Evolutionary conservation across 495 filamentous ascomycete species (phyloP).

Genomic region (Xylaria acuta): DNA sequence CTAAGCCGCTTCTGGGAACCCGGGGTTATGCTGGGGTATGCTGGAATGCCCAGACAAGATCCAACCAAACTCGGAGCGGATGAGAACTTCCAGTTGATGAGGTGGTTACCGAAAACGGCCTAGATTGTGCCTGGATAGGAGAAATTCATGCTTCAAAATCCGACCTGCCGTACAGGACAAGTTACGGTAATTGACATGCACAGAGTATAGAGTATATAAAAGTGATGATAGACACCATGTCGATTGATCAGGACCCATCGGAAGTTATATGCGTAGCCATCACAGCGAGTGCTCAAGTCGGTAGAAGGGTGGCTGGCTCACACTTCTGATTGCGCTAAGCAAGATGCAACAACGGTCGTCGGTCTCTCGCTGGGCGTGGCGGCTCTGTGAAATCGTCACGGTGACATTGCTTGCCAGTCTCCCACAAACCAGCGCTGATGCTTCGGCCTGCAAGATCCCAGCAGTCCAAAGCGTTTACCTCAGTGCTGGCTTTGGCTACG

Average conservation of each 20-base stretch:
- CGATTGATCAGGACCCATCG: background rate
- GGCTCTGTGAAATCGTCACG: background rate
- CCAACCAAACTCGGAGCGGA: background rate
- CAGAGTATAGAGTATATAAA: background rate
- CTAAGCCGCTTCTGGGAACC: background rate
- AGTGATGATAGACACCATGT: background rate
- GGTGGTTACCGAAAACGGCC: background rate
- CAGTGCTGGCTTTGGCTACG: conserved; percentile 37
- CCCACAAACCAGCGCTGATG: conserved; percentile 25
- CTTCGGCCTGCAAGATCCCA: conserved; percentile 36
- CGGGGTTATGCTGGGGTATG: background rate
- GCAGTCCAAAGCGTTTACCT: conserved; percentile 33
- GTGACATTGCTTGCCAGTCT: background rate
- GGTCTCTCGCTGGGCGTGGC: background rate
- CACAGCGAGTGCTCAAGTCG: background rate
- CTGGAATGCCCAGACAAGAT: background rate
- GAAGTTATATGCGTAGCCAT: background rate
- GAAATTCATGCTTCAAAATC: too few species aligned
- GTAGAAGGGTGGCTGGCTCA: background rate
- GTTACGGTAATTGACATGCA: background rate
- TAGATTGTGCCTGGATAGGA: too few species aligned
- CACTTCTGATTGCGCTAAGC: background rate
- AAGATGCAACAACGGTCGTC: background rate
- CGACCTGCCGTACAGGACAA: background rate
- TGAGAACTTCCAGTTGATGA: background rate